phyloP scores from a whole-genome alignment of 2,329 filamentous ascomycete species.

The Mariannaea sp. region DNA sequence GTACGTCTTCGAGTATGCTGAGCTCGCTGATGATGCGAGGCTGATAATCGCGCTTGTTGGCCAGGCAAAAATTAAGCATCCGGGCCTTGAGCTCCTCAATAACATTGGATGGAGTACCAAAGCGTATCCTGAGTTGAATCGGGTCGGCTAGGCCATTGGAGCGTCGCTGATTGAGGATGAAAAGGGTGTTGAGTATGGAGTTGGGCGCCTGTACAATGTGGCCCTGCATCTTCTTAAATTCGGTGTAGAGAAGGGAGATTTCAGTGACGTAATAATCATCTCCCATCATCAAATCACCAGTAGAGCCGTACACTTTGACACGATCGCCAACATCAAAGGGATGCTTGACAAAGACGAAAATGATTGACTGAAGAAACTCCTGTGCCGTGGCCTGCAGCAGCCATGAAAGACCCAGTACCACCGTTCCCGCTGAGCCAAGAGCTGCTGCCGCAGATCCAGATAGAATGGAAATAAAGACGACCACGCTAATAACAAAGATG shows the following conservation, averaged over 20 bases:
- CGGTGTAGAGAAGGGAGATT: slow-evolving; percentile 89
- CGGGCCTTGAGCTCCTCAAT: slow-evolving; percentile 81
- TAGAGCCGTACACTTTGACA: slow-evolving; percentile 89
- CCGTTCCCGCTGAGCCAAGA: slow-evolving; percentile 85
- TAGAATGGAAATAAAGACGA: slow-evolving; percentile 88
- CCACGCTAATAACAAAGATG: slow-evolving; percentile 76
- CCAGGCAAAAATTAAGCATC: slow-evolving; percentile 80
- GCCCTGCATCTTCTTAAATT: slow-evolving; percentile 98
- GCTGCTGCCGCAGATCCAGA: slow-evolving; percentile 90
- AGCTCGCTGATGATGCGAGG: slow-evolving; percentile 86
- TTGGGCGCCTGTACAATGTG: slow-evolving; percentile 96
- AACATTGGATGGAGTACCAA: slow-evolving; percentile 81
- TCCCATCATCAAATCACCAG: slow-evolving; percentile 75
- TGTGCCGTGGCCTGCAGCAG: slow-evolving; percentile 90
- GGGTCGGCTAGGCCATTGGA: slow-evolving; percentile 88
- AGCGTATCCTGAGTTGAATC: slow-evolving; percentile 82
- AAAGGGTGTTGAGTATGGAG: slow-evolving; percentile 87
- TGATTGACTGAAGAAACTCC: slow-evolving; percentile 90
- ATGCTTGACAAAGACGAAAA: slow-evolving; percentile 97
- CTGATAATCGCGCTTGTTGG: slow-evolving; percentile 89
- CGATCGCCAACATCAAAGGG: slow-evolving; percentile 96
- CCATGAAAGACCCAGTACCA: slow-evolving; percentile 90
- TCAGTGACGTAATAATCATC: slow-evolving; percentile 98
- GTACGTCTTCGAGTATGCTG: slow-evolving; percentile 77
- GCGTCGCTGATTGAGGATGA: slow-evolving; percentile 92